Evolutionary conservation across 768 basidiomycete species (phyloP), one percentile per base, ranked within the genome.

Genomic region (Erythrobasidium yunnanense): DNA sequence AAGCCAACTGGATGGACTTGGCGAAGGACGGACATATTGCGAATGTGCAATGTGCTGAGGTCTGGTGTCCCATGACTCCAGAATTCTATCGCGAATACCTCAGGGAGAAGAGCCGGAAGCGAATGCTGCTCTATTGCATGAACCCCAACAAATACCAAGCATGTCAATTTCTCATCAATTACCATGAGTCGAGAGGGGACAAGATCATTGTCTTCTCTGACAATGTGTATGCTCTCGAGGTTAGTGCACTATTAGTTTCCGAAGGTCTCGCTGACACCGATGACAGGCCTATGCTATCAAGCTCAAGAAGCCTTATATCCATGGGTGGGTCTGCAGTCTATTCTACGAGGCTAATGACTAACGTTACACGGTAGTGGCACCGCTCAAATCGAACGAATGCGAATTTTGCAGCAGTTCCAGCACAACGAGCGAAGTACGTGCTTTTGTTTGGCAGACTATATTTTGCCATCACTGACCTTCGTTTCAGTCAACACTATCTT

Each of bases 1-100:
- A 99, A 78, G 95, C 95, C 3, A 99, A 99, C 75, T 99, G 95
- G 95, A 97, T 99, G 93, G 95, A 99, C 77, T 84, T 99, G 71
- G 95, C 95, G 57, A 90, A 90, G 68, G 97, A 97, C 77, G 95
- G 95, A 1, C 95, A 99, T 76, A 99, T 99, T 74, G 95, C 95
- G 5, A 97, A 95, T 74, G 95, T 99, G n/a, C 71, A 97, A 89
- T 99, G 95, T 74, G 95, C 95, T 17, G 95, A 99, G 77, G 95
- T 99, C 6, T 99, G 95, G 95, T 99, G 95, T 75, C 89, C 90
- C 18, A 97, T 99, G 95, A 93, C 95, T 20, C 93, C 95, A 4
- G 92, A 97, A 75, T 99, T 99, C 76, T 99, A 97, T 76, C 85
- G 89, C 70, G 92, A 99, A 77, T 99, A 99, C 75, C 82, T 99